These are phyloP conservation scores for Zygotorulaspora sp. DNA, from an alignment of 805 yeast genomes.

Conservation along the genomic window DNA sequence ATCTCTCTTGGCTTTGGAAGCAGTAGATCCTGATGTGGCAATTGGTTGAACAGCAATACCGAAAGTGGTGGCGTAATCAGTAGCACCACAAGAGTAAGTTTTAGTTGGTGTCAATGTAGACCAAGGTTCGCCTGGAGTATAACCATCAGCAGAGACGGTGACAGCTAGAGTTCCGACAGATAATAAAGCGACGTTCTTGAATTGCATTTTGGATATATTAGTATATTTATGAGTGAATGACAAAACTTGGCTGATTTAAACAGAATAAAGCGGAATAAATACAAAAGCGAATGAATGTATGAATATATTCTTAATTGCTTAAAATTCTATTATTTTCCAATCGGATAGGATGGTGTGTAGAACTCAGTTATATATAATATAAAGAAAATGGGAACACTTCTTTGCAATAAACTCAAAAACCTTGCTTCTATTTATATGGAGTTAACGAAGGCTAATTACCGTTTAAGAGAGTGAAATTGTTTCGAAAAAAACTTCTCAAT, in stretches of 20 bases:
- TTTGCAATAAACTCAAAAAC: too few species aligned
- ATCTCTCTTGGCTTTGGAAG: slow-evolving; percentile 37
- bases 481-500: background rate
- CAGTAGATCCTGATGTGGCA: slow-evolving; percentile 32
- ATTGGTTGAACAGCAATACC: slow-evolving; percentile 65
- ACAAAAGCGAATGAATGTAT: slow-evolving; percentile 2
- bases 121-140: slow-evolving; percentile 62
- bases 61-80: slow-evolving; percentile 52
- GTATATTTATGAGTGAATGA: background rate
- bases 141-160: slow-evolving; percentile 48
- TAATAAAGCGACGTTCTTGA: slow-evolving; percentile 19
- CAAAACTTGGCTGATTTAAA: background rate
- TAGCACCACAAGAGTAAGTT: slow-evolving; percentile 49
- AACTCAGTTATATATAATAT: too few species aligned
- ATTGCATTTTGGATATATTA: slow-evolving; percentile 23
- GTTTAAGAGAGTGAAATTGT: background rate
- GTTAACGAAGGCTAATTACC: background rate
- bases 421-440: background rate
- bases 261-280: background rate
- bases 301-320: slow-evolving; percentile 1
- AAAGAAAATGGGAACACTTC: too few species aligned
- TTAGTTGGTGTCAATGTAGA: slow-evolving; percentile 64
- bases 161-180: slow-evolving; percentile 42
- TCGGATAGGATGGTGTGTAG: too few species aligned
- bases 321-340: too few species aligned